Conservation (phyloP, 495 filamentous ascomycete genomes). For the Stereocaulon alpinum region DNA sequence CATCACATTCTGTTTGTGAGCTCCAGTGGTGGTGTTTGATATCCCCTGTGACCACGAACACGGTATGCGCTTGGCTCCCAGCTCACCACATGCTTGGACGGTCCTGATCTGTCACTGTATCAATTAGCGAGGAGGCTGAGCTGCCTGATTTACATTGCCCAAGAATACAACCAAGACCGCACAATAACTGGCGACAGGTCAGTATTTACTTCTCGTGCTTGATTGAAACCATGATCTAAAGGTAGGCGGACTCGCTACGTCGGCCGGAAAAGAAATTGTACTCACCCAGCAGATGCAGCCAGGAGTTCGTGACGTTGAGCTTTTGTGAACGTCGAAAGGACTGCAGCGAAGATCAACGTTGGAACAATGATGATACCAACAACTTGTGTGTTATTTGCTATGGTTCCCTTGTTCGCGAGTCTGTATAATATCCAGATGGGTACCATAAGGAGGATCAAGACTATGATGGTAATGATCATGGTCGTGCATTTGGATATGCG, state of each 20-base stretch:
- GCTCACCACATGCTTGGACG: too few species aligned
- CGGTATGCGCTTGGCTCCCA: too few species aligned
- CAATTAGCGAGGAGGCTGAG: too few species aligned
- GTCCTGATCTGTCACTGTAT: too few species aligned
- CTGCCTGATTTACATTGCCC: neutral
- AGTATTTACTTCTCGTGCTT: neutral
- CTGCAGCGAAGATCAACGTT: constrained; percentile 30
- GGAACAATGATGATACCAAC: constrained; percentile 27
- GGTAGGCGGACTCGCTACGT: neutral
- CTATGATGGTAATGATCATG: constrained; percentile 27
- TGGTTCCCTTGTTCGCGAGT: constrained; percentile 19
- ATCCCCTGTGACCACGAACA: too few species aligned
- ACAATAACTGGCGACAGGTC: neutral
- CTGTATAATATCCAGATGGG: constrained; percentile 33
- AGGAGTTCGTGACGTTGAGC: constrained; percentile 36
- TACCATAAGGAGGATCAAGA: constrained; percentile 32
- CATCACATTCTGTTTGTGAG: too few species aligned
- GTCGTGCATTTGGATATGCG: constrained; percentile 30
- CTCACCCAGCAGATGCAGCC: constrained; percentile 34
- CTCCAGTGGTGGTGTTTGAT: too few species aligned
- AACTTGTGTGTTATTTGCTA: constrained; percentile 7
- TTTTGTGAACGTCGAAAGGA: constrained; percentile 29
- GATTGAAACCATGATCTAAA: neutral
- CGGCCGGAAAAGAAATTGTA: neutral
- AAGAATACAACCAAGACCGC: neutral